Evolutionary conservation across 2,329 filamentous ascomycete genomes (phyloP).

Genomic region (Fusarium dlaminii): DNA sequence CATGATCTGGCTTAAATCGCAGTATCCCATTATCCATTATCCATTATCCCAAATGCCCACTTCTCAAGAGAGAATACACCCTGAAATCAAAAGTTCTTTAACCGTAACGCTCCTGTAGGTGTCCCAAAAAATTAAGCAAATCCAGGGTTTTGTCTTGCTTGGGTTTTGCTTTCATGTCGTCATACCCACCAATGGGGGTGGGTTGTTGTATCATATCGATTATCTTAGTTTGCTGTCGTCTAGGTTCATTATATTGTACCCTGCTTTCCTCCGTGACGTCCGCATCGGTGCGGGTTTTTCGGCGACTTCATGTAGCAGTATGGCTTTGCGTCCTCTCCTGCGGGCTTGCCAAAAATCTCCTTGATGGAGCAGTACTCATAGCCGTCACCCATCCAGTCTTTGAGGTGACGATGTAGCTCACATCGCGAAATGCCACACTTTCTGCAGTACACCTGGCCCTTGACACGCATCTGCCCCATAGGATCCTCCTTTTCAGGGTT

Average conservation of each 20-base stretch:
- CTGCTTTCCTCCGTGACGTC: slow-evolving; percentile 58
- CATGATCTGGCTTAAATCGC: neutral
- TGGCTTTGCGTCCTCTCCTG: slow-evolving; percentile 56
- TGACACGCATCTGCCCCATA: slow-evolving; percentile 60
- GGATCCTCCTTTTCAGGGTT: slow-evolving; percentile 31
- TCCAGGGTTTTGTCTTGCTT: neutral
- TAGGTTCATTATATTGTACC: slow-evolving; percentile 12
- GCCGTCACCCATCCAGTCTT: slow-evolving; percentile 65
- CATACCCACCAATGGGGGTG: slow-evolving; percentile 18
- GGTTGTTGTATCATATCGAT: slow-evolving; percentile 8
- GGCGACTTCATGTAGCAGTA: slow-evolving; percentile 70
- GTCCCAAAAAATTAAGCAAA: neutral
- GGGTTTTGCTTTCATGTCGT: slow-evolving; percentile 19
- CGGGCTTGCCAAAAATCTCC: slow-evolving; percentile 63
- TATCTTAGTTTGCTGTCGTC: neutral
- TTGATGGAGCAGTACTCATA: slow-evolving; percentile 70
- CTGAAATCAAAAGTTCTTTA: slow-evolving; percentile 1
- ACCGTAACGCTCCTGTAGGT: neutral
- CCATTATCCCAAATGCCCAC: neutral
- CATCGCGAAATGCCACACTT: slow-evolving; percentile 70
- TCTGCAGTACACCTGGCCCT: slow-evolving; percentile 69
- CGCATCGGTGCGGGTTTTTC: slow-evolving; percentile 66
- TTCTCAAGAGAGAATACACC: neutral
- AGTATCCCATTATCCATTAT: neutral
- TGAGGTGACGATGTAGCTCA: slow-evolving; percentile 70